Base-by-base conservation (phyloP, 371 early-diverging fungal genomes). In the Syncephalis plumigaleata region DNA sequence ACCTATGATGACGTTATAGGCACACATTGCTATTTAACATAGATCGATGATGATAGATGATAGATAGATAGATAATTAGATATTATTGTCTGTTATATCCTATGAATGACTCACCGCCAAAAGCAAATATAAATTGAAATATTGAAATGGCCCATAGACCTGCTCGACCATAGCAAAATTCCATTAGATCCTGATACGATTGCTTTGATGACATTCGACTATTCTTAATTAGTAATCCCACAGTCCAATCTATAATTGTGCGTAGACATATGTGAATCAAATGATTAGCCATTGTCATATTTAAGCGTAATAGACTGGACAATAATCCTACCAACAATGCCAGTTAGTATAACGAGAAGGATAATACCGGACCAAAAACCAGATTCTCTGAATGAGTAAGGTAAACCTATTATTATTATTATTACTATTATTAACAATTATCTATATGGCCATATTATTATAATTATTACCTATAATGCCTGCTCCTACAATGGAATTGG, bases 71-170 rank as follows among this genome's bases (percentile, higher is more conserved):
- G 9, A 24, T 45, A 16, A 17, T 42, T 39, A 39, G 7, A 42
- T 18, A 18, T 36, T n/a, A n/a, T n/a, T n/a, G n/a, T n/a, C n/a
- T n/a, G n/a, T n/a, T n/a, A n/a, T n/a, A n/a, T n/a, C n/a, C n/a
- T n/a, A n/a, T n/a, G n/a, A n/a, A 21, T 39, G 39, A 21, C 45
- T 59, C 68, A 71, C 84, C 85, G 49, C 86, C 86, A 64, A 82
- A 82, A 4, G 84, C 82, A 72, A 85, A 83, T 18, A 70, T 73
- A 56, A 84, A 82, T 50, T 83, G 84, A 53, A 81, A 81, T 44
- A 82, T 58, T 2, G 84, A 83, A 45, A 77, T 83, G 15, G 68
- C 67, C 42, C 79, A 57, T 20, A 81, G 54, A 3, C 86, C 86
- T 17, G 69, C 47, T 26, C 70, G 70, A 36, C 86, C 86, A 59